phyloP scores from a whole-genome alignment of 179 eudicot species.

The Beta lomatogona region DNA sequence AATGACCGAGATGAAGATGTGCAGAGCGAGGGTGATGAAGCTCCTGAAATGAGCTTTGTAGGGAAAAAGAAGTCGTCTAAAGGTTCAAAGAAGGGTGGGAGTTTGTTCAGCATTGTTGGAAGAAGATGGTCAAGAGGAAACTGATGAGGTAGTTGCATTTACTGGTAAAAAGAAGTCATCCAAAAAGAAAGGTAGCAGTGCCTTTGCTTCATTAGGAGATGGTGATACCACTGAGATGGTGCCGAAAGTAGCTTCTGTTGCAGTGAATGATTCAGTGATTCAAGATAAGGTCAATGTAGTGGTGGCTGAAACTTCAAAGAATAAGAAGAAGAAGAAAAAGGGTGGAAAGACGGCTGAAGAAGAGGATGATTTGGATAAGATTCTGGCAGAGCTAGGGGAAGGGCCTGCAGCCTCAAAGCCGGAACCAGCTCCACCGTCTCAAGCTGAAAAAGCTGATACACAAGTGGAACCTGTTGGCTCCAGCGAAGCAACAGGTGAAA shows the following conservation, averaged over 20 bases:
- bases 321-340: constrained; percentile 88
- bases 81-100: too few species aligned
- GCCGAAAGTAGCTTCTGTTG: constrained; percentile 31
- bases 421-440: constrained; percentile 29
- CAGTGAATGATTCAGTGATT: constrained; percentile 31
- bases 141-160: constrained; percentile 48
- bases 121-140: constrained; percentile 43
- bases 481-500: constrained; percentile 45
- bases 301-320: constrained; percentile 63
- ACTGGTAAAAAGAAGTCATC: constrained; percentile 93
- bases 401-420: constrained; percentile 51
- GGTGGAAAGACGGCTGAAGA: constrained; percentile 78
- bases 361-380: constrained; percentile 82
- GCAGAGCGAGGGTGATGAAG: constrained; percentile 34
- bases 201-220: constrained; percentile 32
- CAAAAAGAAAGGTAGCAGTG: constrained; percentile 61
- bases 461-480: constrained; percentile 43
- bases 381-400: constrained; percentile 86
- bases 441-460: constrained; percentile 7
- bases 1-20: constrained; percentile 40
- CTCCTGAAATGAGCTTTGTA: too few species aligned
- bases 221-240: constrained; percentile 31
- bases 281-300: constrained; percentile 37
- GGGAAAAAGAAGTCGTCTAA: too few species aligned
- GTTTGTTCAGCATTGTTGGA: constrained; percentile 34